These are phyloP conservation scores for Begonia loranthoides DNA, from an alignment of 306 rosid genomes.

Conservation along the genomic window DNA sequence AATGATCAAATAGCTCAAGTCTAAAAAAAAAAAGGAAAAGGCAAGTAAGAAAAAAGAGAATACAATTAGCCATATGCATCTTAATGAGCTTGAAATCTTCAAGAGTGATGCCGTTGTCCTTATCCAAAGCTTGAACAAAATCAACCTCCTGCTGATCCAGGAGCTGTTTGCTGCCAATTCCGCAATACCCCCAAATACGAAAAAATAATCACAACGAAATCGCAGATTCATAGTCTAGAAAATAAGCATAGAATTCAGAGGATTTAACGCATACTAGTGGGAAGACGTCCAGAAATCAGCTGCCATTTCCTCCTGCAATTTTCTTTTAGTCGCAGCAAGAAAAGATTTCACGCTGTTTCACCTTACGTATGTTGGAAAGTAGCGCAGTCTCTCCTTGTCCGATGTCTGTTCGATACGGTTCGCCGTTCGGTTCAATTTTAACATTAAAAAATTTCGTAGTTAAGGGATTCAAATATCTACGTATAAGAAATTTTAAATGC, in stretches of 20 bases:
- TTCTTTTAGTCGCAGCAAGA: too few relatives aligned
- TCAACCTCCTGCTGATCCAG: constrained; percentile 86
- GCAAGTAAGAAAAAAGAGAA: constrained; percentile 3
- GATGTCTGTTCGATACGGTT: too few relatives aligned
- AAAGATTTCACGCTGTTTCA: too few relatives aligned
- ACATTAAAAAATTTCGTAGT: too few relatives aligned
- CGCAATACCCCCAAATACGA: constrained; percentile 12
- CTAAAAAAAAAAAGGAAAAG: background rate
- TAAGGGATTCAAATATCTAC: too few relatives aligned
- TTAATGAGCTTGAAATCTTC: constrained; percentile 90
- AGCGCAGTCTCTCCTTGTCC: too few relatives aligned
- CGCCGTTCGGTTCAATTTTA: too few relatives aligned
- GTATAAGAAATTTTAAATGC: too few relatives aligned
- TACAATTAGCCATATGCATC: constrained; percentile 87
- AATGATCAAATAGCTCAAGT: background rate
- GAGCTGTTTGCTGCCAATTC: constrained; percentile 52
- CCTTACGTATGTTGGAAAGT: too few relatives aligned
- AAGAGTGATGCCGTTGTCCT: constrained; percentile 70
- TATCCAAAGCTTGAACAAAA: constrained; percentile 59
- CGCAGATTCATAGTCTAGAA: background rate
- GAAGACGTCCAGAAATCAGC: constrained; percentile 94
- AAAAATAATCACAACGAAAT: background rate
- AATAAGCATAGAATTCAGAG: background rate
- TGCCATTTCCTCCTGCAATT: constrained; percentile 30
- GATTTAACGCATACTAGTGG: constrained; percentile 40